Evolutionary conservation across 2,329 filamentous ascomycete genomes (phyloP), one percentile per base, ranked within the genome.

Genomic region (Pseudomassariella vexata): DNA sequence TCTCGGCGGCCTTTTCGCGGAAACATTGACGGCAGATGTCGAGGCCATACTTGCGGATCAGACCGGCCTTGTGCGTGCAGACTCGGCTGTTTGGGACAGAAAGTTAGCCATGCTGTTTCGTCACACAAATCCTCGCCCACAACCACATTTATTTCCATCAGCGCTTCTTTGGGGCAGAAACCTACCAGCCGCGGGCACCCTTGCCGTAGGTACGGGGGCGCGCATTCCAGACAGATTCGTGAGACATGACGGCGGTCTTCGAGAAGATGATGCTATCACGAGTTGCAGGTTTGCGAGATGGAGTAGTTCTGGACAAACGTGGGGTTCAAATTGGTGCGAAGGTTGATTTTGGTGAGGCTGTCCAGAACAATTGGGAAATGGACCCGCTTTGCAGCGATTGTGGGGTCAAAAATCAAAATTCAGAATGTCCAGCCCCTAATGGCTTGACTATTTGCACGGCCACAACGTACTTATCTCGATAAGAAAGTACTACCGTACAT

Each of bases 11-110:
- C 73, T 82, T 82, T 72, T 83, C 79, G 58, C 79, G 74, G 76
- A 82, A 84, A 74, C 79, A 84, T 65, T 84, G 79, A 76, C 79
- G 78, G 77, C 79, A 84, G 62, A 84, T 78, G 70, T 94, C 87
- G 56, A 95, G 79, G 63, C 92, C 90, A 76, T 98, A 98, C 77
- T 98, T 98, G 77, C 92, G 89, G 81, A 98, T 95, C 55, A 98
- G 82, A 94, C 92, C 92, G 61, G 92, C 90, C 63, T 79, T 82
- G 85, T 98, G 90, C 63, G 88, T 87, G 86, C 74, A 79, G 60
- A 78, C 71, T 47, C 74, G 74, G 74, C 74, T 78, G 49, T 48
- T 49, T 18, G 30, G 17, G 27, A 45, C 23, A 41, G 34, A 37
- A 41, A 43, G 31, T 43, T 37, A 39, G 22, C 43, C 36, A 37